Percentiles rank a stretch among this genome's conserved stretches.
Conservation (phyloP, 2,329 filamentous ascomycete genomes). For the Talaromyces sp. region DNA sequence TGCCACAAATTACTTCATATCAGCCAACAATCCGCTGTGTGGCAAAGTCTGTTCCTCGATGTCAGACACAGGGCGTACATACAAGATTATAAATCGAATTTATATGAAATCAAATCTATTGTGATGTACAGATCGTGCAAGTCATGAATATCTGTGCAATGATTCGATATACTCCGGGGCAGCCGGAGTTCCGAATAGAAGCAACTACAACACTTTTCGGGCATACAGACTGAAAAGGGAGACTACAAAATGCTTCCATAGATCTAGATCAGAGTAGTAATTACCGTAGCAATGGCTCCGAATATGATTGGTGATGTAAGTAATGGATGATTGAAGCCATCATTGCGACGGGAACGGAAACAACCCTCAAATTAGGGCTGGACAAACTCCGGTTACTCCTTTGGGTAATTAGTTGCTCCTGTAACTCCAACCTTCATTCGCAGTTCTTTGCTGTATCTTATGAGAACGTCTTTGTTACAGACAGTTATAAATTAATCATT, state of each 20-base stretch:
- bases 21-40: background rate
- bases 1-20: background rate
- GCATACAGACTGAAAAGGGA: background rate
- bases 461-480: background rate
- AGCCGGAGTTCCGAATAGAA: background rate
- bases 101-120: background rate
- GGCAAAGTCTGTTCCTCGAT: background rate
- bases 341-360: background rate
- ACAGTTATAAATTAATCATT: background rate
- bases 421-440: background rate
- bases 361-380: background rate
- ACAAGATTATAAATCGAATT: background rate
- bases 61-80: background rate
- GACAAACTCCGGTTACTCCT: conserved; percentile 12
- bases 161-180: background rate
- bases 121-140: background rate
- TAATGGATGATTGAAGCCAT: background rate
- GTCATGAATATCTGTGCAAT: background rate
- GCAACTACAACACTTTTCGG: background rate
- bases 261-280: background rate
- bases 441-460: background rate
- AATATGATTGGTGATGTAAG: background rate
- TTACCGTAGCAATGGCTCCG: background rate
- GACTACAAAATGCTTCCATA: background rate
- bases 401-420: conserved; percentile 7